Evolutionary conservation across 345 rosid species (phyloP), one percentile per base, ranked within the genome.

Genomic region (Camelina laxa): DNA sequence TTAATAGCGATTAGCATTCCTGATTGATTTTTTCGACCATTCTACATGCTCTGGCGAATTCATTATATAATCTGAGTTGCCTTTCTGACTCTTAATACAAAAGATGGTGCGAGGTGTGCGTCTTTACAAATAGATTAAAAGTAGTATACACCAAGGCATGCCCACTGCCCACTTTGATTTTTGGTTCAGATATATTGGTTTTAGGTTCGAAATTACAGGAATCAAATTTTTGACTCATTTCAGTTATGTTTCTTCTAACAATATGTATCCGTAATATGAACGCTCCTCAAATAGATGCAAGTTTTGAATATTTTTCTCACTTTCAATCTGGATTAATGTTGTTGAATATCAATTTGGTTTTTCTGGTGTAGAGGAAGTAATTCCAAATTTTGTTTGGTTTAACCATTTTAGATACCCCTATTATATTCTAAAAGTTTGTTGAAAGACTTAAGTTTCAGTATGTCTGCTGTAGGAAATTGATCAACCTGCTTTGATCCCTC

Each of bases 401-500:
- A 39, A 60, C 55, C 15, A 5, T 67, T 12, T 50, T 27, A 19
- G 47, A 15, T 67, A 61, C 58, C 44, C 62, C 14, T 44, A 45
- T 62, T 62, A 4, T 36, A 48, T 56, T 3, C 15, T 57, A 38
- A 30, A 20, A 15, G 39, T 56, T 58, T 49, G 48, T 27, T 71
- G 12, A 49, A 70, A 72, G 61, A 56, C 62, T 54, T 35, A 70
- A 71, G 65, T 75, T 64, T 69, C 44, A 31, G 48, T 39, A 36
- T 75, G 50, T 59, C 84, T 59, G 15, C 70, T 82, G 76, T 82
- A 95, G 99, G 99, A 95, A 73, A 95, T 92, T 66, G 98, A 92
- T 77, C 99, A 92, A 78, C 96, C 99, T 69, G 92, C 99, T 69
- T 68, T 95, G 84, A 95, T 95, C 84, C 99, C 98, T 7, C 99